Conservation (phyloP, 208 protist genomes). For the Trypanosoma melophagium region DNA sequence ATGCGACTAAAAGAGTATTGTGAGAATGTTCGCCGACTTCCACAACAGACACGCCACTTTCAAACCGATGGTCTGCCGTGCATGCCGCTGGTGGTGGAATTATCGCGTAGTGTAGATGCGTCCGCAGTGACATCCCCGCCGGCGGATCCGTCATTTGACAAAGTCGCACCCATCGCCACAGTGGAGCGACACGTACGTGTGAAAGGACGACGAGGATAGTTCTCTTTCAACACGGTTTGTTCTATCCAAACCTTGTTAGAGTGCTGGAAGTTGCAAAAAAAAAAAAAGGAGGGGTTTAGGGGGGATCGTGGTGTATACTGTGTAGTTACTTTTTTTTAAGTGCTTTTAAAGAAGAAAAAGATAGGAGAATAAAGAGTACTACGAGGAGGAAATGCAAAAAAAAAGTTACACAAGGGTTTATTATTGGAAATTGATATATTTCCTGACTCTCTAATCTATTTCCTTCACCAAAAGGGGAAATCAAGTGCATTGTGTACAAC, state of each 20-base stretch:
- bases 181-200: constrained; percentile 52
- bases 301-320: too few relatives aligned
- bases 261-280: neutral
- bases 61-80: constrained; percentile 73
- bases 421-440: too few relatives aligned
- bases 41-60: constrained; percentile 69
- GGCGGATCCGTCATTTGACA: constrained; percentile 52
- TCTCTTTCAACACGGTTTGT: too few relatives aligned
- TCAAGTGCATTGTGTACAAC: too few relatives aligned
- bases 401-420: too few relatives aligned
- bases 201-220: too few relatives aligned
- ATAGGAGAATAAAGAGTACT: neutral
- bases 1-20: constrained; percentile 75
- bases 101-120: constrained; percentile 37
- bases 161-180: constrained; percentile 56
- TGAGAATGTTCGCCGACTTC: constrained; percentile 60
- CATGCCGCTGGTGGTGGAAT: constrained; percentile 85
- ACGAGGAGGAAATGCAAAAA: too few relatives aligned
- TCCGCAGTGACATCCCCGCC: constrained; percentile 20
- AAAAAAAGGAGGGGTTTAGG: neutral
- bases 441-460: too few relatives aligned
- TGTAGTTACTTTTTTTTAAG: neutral
- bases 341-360: neutral
- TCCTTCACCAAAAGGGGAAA: too few relatives aligned
- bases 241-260: too few relatives aligned